A percentile compares a stretch with the other conserved stretches of the same genome.
These are phyloP conservation scores for Dacryopinax primogenitus DNA, from an alignment of 768 basidiomycete species.

Conservation along the genomic window DNA sequence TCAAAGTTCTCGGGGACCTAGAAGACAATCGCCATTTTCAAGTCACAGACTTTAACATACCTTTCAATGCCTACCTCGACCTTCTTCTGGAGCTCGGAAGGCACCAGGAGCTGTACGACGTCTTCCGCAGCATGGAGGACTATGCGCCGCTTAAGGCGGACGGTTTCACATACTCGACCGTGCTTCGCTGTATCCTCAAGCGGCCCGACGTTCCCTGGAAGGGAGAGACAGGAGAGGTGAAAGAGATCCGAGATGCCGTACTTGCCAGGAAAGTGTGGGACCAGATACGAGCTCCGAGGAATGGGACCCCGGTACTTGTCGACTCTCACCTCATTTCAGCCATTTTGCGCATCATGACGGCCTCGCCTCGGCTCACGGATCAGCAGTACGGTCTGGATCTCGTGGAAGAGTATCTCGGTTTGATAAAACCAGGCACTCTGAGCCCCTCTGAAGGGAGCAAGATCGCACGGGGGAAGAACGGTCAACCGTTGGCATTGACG, in stretches of 20 bases:
- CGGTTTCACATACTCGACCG: slow-evolving; percentile 47
- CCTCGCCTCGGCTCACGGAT: slow-evolving; percentile 44
- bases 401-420: slow-evolving; percentile 48
- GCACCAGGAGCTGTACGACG: slow-evolving; percentile 59
- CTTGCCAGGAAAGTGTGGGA: slow-evolving; percentile 38
- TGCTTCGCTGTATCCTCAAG: slow-evolving; percentile 42
- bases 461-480: slow-evolving; percentile 20
- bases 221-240: neutral
- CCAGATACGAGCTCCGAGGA: slow-evolving; percentile 55
- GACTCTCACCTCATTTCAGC: slow-evolving; percentile 44
- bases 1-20: slow-evolving; percentile 38
- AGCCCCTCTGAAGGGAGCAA: slow-evolving; percentile 11
- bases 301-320: slow-evolving; percentile 37
- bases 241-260: slow-evolving; percentile 7
- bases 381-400: slow-evolving; percentile 56
- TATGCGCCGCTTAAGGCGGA: slow-evolving; percentile 51
- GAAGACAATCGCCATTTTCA: slow-evolving; percentile 38
- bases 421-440: slow-evolving; percentile 32
- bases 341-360: slow-evolving; percentile 40
- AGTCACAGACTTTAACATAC: slow-evolving; percentile 36
- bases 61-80: slow-evolving; percentile 50
- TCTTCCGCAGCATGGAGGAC: slow-evolving; percentile 55
- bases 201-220: slow-evolving; percentile 17
- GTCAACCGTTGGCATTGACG: slow-evolving; percentile 25
- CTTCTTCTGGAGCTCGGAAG: slow-evolving; percentile 48